These are phyloP conservation scores for Parietichytrium sp. DNA, from an alignment of 108 stramenopile species.

Conservation along the genomic window DNA sequence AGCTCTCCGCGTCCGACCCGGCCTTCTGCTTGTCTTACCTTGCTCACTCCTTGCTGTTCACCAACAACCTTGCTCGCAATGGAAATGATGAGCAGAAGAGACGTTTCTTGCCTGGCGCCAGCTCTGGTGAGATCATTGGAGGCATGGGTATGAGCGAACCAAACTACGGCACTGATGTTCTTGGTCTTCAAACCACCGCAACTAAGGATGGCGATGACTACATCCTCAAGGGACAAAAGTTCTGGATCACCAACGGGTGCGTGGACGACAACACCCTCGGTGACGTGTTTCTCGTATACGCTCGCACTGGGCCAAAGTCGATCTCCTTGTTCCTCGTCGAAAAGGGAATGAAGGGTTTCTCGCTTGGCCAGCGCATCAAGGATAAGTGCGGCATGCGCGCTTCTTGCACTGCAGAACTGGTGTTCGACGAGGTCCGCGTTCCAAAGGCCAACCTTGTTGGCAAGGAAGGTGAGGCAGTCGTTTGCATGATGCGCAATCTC, in stretches of 20 bases:
- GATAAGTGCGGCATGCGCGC: constrained; percentile 93
- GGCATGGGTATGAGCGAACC: constrained; percentile 99
- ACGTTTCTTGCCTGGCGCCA: constrained; percentile 74
- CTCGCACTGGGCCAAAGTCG: constrained; percentile 71
- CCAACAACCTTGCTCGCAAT: constrained; percentile 84
- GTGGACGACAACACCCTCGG: constrained; percentile 78
- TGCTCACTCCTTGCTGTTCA: constrained; percentile 80
- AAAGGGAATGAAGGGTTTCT: constrained; percentile 91
- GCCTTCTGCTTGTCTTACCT: constrained; percentile 94
- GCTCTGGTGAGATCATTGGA: constrained; percentile 79
- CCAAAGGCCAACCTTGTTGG: constrained; percentile 82
- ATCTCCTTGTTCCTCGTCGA: constrained; percentile 88
- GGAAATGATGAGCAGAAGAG: constrained; percentile 73
- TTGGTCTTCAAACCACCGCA: constrained; percentile 90
- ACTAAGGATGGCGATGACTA: constrained; percentile 58
- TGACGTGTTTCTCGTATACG: constrained; percentile 92
- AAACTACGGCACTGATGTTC: constrained; percentile 91
- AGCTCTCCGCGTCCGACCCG: constrained; percentile 87
- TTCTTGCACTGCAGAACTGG: constrained; percentile 90
- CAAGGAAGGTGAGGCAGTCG: constrained; percentile 77
- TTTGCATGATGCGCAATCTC: constrained; percentile 98
- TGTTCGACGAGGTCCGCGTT: constrained; percentile 88
- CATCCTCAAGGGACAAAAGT: constrained; percentile 88
- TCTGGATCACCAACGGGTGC: constrained; percentile 99
- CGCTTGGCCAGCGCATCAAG: constrained; percentile 86